These are phyloP conservation scores for Boletellus sp. DNA, from an alignment of 1,284 basidiomycete genomes.

Conservation along the genomic window DNA sequence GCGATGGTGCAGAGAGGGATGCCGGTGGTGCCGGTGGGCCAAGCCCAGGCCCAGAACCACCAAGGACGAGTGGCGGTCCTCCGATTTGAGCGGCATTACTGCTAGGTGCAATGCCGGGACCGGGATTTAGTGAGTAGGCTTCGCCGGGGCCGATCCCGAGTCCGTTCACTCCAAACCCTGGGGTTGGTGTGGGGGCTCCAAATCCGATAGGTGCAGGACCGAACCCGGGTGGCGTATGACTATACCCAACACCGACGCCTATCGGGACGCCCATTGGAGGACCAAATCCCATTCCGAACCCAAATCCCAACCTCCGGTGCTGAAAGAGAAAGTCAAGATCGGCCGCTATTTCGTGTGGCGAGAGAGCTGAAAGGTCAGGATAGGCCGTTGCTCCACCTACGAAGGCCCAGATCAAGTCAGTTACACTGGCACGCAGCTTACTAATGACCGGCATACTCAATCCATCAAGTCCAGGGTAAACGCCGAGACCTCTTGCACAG, in stretches of 20 bases:
- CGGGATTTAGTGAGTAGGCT: conserved; percentile 18
- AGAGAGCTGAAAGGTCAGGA: conserved; percentile 52
- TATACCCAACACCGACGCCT: conserved; percentile 22
- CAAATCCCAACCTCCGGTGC: conserved; percentile 37
- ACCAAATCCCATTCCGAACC: conserved; percentile 31
- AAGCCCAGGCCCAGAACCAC: conserved; percentile 12
- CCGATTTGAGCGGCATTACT: conserved; percentile 12
- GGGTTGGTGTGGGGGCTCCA: conserved; percentile 11
- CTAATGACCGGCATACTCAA: conserved; percentile 16
- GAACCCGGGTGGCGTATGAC: conserved; percentile 17
- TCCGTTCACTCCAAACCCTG: conserved; percentile 24
- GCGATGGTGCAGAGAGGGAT: conserved; percentile 9
- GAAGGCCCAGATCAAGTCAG: conserved; percentile 3
- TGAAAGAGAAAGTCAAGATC: conserved; percentile 57
- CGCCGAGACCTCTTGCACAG: conserved; percentile 16
- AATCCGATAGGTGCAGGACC: conserved; percentile 19
- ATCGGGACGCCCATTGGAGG: conserved; percentile 27
- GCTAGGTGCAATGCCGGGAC: conserved; percentile 9
- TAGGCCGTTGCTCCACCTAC: conserved; percentile 38
- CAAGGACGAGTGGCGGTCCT: conserved; percentile 4
- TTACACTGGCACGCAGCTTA: conserved; percentile 11
- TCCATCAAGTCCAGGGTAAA: conserved; percentile 20
- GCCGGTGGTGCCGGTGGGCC: conserved; percentile 8
- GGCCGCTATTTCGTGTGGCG: conserved; percentile 46
- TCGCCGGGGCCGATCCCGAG: conserved; percentile 19